Percentiles rank a stretch among this genome's conserved stretches.
phyloP scores from a whole-genome alignment of 495 filamentous ascomycete genomes.

The Neurospora intermedia region DNA sequence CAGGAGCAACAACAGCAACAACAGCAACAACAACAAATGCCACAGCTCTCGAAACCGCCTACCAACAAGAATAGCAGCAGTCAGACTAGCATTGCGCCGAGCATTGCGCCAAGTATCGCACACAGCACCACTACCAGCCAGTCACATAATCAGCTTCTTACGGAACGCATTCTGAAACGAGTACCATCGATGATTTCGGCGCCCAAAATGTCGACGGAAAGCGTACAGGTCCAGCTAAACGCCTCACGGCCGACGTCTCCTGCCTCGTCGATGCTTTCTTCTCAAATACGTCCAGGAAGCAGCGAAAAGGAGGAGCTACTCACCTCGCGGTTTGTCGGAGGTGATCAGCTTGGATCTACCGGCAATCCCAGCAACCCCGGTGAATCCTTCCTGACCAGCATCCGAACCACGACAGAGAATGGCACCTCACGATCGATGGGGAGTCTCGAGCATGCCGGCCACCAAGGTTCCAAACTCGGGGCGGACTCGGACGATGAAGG shows the following conservation, averaged over 20 bases:
- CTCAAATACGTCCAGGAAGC: conserved; percentile 23
- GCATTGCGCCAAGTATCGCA: conserved; percentile 12
- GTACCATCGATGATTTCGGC: conserved; percentile 43
- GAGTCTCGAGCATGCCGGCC: conserved; percentile 12
- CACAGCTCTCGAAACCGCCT: conserved; percentile 3
- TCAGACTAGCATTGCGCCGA: conserved; percentile 1
- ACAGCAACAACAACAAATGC: not conserved
- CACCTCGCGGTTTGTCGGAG: conserved; percentile 39
- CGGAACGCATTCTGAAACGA: conserved; percentile 47
- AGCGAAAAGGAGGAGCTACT: conserved; percentile 35
- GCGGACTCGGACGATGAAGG: conserved; percentile 3
- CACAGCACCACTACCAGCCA: conserved; percentile 6
- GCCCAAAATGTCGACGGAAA: conserved; percentile 49
- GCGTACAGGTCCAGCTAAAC: conserved; percentile 34
- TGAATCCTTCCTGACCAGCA: conserved; percentile 16
- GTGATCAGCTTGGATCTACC: not conserved
- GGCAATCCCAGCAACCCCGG: conserved; percentile 6
- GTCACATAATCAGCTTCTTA: conserved; percentile 38
- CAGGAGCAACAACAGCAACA: not conserved
- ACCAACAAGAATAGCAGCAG: not conserved
- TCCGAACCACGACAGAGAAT: conserved; percentile 1
- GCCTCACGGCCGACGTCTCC: conserved; percentile 30
- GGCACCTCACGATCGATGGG: conserved; percentile 14
- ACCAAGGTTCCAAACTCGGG: conserved; percentile 3
- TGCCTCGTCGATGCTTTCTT: conserved; percentile 6